These are phyloP conservation scores for Fragosphaeria purpurea DNA, from an alignment of 2,329 filamentous ascomycete genomes.

Conservation along the genomic window DNA sequence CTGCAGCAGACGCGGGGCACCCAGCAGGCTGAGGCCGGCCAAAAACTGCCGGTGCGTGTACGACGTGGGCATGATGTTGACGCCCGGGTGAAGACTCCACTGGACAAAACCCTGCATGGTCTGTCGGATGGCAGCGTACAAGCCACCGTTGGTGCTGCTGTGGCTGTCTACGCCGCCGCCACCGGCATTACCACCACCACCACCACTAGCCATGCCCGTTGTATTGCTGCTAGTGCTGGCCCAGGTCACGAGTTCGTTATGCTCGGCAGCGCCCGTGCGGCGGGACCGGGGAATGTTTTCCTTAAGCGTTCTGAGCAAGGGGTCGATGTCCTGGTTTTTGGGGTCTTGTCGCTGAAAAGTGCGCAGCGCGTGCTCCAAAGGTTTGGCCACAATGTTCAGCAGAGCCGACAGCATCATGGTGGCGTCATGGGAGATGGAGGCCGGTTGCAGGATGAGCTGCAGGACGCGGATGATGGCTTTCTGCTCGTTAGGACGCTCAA, in stretches of 20 bases:
- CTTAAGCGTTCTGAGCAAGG: slow-evolving; percentile 55
- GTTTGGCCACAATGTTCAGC: slow-evolving; percentile 59
- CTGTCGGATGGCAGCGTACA: slow-evolving; percentile 47
- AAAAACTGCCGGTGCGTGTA: slow-evolving; percentile 67
- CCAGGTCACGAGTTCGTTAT: slow-evolving; percentile 62
- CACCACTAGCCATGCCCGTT: background rate
- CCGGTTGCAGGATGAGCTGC: slow-evolving; percentile 60
- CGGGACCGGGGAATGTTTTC: slow-evolving; percentile 48
- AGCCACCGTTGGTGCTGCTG: slow-evolving; percentile 30
- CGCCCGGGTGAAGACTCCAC: slow-evolving; percentile 51
- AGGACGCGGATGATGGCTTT: slow-evolving; percentile 62
- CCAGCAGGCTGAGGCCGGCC: slow-evolving; percentile 48
- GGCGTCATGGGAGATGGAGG: slow-evolving; percentile 62
- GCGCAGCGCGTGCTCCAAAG: slow-evolving; percentile 56
- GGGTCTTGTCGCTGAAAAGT: slow-evolving; percentile 58
- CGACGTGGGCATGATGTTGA: slow-evolving; percentile 47
- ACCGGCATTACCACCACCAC: background rate
- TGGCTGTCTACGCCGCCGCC: background rate
- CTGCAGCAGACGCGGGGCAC: slow-evolving; percentile 48
- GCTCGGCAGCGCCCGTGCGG: slow-evolving; percentile 51
- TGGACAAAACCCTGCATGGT: slow-evolving; percentile 53
- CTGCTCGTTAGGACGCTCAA: slow-evolving; percentile 52
- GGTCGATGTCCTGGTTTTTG: slow-evolving; percentile 58
- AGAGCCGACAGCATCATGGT: slow-evolving; percentile 60
- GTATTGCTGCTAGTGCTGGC: slow-evolving; percentile 18